Evolutionary conservation across 805 yeast species (phyloP).

Genomic region (Wickerhamomyces subpelliculosus): DNA sequence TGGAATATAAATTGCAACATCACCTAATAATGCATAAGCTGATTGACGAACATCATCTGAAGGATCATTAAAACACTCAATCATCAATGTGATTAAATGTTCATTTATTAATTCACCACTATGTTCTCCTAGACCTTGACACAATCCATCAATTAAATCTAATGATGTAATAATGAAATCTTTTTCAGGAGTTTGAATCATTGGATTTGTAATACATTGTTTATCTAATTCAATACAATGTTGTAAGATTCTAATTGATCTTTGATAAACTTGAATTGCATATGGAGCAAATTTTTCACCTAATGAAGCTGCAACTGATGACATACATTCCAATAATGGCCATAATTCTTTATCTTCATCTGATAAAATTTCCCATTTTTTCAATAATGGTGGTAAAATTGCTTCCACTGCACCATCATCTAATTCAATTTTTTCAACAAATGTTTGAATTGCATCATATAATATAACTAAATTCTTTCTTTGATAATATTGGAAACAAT

Average conservation of each 20-base stretch:
- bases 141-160: slow-evolving; percentile 86
- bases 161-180: slow-evolving; percentile 85
- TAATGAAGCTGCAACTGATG: slow-evolving; percentile 81
- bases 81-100: slow-evolving; percentile 51
- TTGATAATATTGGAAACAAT: slow-evolving; percentile 74
- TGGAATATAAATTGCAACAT: slow-evolving; percentile 59
- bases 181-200: slow-evolving; percentile 71
- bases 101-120: slow-evolving; percentile 47
- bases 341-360: slow-evolving; percentile 84
- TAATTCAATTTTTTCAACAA: slow-evolving; percentile 64
- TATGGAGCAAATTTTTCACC: slow-evolving; percentile 83
- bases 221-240: slow-evolving; percentile 63
- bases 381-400: slow-evolving; percentile 74
- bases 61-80: slow-evolving; percentile 68
- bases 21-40: slow-evolving; percentile 87
- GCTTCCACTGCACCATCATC: slow-evolving; percentile 52
- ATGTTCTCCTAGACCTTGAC: slow-evolving; percentile 76
- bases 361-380: slow-evolving; percentile 66
- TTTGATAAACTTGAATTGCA: slow-evolving; percentile 77
- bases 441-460: slow-evolving; percentile 87
- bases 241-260: slow-evolving; percentile 66
- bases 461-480: slow-evolving; percentile 73
- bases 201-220: slow-evolving; percentile 58
- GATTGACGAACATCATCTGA: slow-evolving; percentile 89
- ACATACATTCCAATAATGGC: slow-evolving; percentile 90